Conservation (phyloP, 2,329 filamentous ascomycete species). For the Penicillium verrucosum region DNA sequence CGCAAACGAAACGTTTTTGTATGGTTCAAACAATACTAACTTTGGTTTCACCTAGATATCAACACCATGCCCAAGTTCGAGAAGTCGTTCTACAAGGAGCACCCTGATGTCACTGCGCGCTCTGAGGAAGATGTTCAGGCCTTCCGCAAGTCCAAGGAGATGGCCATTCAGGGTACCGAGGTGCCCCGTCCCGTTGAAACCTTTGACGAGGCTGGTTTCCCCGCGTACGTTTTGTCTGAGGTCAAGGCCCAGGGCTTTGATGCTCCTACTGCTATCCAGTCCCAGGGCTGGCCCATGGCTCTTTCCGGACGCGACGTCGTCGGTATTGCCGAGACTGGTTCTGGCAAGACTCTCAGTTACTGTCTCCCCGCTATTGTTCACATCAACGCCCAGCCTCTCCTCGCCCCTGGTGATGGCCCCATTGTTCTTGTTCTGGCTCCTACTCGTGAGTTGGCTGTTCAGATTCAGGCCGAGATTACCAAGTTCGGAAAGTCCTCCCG, state of each 20-base stretch:
- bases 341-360: conserved; percentile 98
- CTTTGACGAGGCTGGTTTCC: conserved; percentile 97
- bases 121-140: conserved; percentile 76
- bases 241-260: conserved; percentile 97
- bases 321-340: conserved; percentile 98
- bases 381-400: conserved; percentile 97
- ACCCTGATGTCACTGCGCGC: conserved; percentile 71
- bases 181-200: conserved; percentile 93
- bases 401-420: conserved; percentile 90
- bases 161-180: conserved; percentile 73
- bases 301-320: conserved; percentile 96
- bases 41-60: conserved; percentile 57
- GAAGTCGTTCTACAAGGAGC: conserved; percentile 99
- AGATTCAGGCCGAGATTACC: conserved; percentile 97
- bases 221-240: conserved; percentile 94
- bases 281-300: conserved; percentile 98
- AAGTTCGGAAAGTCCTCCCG: conserved; percentile 98
- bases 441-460: conserved; percentile 94
- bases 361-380: conserved; percentile 97
- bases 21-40: conserved; percentile 24
- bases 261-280: conserved; percentile 92
- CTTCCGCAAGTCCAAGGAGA: conserved; percentile 81
- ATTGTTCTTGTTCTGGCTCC: conserved; percentile 95
- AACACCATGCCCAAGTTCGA: conserved; percentile 87
- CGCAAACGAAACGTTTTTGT: background rate